phyloP scores from a whole-genome alignment of 371 early-diverging fungal species.

The Actinomucor elegans region DNA sequence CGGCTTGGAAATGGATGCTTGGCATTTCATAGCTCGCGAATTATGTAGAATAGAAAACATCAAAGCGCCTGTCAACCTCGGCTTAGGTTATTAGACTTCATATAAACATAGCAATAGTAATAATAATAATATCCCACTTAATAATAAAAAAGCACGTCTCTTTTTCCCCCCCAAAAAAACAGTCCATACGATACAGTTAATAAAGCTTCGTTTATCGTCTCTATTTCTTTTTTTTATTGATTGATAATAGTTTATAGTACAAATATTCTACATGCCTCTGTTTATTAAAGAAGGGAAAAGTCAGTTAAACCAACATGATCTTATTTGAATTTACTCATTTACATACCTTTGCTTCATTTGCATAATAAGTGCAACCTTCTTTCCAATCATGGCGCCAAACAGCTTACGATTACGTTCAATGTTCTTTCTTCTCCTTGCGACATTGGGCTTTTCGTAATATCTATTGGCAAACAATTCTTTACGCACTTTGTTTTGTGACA shows the following conservation, averaged over 20 bases:
- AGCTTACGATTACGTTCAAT: conserved; percentile 49
- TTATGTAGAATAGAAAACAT: conserved; percentile 47
- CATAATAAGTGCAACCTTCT: conserved; percentile 61
- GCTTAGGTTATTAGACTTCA: conserved; percentile 41
- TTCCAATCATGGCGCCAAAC: conserved; percentile 54
- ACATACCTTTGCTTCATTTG: conserved; percentile 61
- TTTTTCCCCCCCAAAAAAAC: no score
- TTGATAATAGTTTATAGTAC: background rate
- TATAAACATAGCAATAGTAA: background rate
- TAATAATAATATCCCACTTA: no score
- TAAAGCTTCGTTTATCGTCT: no score
- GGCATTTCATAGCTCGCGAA: conserved; percentile 57
- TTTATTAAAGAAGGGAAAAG: background rate
- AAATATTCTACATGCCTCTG: conserved; percentile 28
- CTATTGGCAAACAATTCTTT: conserved; percentile 43
- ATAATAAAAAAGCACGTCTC: no score
- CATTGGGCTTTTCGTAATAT: conserved; percentile 59
- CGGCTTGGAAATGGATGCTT: conserved; percentile 51
- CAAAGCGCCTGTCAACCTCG: conserved; percentile 37
- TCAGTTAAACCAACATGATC: background rate
- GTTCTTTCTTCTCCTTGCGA: conserved; percentile 50
- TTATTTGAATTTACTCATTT: background rate
- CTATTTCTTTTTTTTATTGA: no score
- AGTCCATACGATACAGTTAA: no score
- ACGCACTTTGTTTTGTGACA: conserved; percentile 47